A percentile compares a stretch with the other conserved stretches of the same genome.
Evolutionary conservation across 768 basidiomycete species (phyloP).

Genomic region (Stropharia rugosoannulata): DNA sequence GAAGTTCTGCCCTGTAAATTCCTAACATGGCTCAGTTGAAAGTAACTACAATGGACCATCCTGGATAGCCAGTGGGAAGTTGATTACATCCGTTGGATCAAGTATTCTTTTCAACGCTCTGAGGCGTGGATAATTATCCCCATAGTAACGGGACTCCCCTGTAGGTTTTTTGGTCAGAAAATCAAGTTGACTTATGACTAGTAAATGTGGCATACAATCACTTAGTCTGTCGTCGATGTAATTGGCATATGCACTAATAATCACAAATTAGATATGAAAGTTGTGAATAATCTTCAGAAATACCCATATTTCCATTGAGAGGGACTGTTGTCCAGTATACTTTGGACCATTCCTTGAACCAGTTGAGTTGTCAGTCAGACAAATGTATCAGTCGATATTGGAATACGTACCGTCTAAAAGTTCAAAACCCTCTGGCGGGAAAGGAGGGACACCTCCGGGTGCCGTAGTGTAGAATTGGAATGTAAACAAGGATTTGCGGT

Average conservation of each 20-base stretch:
- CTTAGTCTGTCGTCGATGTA: conserved; percentile 40
- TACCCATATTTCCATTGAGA: conserved; percentile 34
- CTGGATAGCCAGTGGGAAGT: conserved; percentile 27
- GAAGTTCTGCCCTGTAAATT: no score
- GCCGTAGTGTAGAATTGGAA: conserved; percentile 52
- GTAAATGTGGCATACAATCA: conserved; percentile 27
- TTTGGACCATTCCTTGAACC: conserved; percentile 29
- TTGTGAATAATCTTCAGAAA: neutral
- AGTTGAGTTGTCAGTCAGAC: neutral
- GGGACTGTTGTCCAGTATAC: conserved; percentile 31
- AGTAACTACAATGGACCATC: neutral
- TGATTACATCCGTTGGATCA: conserved; percentile 27
- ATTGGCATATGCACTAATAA: conserved; percentile 37
- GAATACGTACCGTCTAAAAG: conserved; percentile 39
- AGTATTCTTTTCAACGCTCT: conserved; percentile 26
- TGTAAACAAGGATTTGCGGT: conserved; percentile 41
- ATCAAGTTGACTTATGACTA: neutral
- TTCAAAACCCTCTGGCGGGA: conserved; percentile 40
- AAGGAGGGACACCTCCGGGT: conserved; percentile 33
- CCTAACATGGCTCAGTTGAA: no score
- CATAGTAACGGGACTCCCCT: conserved; percentile 38
- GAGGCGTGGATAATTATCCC: conserved; percentile 25
- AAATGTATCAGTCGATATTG: neutral
- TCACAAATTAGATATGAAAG: neutral
- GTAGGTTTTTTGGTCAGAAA: neutral